Evolutionary conservation across 2,329 filamentous ascomycete species (phyloP).

Genomic region (Aspergillus ustus): DNA sequence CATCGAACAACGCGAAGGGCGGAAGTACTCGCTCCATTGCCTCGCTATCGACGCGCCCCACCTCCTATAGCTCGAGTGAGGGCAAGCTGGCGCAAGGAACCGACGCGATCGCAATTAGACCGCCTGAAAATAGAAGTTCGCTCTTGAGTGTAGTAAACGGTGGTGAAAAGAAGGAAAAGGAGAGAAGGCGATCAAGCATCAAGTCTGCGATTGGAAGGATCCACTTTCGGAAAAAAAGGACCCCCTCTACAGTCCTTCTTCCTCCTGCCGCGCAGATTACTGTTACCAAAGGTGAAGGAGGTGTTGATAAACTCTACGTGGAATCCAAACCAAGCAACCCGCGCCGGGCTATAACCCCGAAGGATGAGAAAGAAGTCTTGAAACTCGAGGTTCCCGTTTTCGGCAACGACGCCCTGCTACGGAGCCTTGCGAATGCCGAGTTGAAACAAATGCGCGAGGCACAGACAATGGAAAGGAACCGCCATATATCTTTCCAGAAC

Average conservation of each 20-base stretch:
- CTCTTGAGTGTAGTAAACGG: slow-evolving; percentile 33
- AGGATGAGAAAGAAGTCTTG: slow-evolving; percentile 25
- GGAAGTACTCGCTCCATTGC: slow-evolving; percentile 44
- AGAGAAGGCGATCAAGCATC: slow-evolving; percentile 37
- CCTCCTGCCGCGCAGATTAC: slow-evolving; percentile 36
- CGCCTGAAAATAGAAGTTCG: slow-evolving; percentile 30
- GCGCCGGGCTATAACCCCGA: slow-evolving; percentile 11
- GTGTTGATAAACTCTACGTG: slow-evolving; percentile 43
- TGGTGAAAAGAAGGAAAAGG: slow-evolving; percentile 35
- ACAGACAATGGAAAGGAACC: slow-evolving; percentile 35
- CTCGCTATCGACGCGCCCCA: slow-evolving; percentile 46
- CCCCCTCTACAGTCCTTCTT: slow-evolving; percentile 33
- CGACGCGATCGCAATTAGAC: slow-evolving; percentile 23
- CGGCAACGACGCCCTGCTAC: slow-evolving; percentile 39
- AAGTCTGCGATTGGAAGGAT: slow-evolving; percentile 42
- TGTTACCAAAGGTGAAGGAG: slow-evolving; percentile 30
- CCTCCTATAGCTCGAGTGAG: slow-evolving; percentile 44
- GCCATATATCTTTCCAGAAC: slow-evolving; percentile 42
- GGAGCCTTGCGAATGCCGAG: slow-evolving; percentile 40
- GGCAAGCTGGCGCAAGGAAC: slow-evolving; percentile 28
- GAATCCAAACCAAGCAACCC: slow-evolving; percentile 26
- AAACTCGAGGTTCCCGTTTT: slow-evolving; percentile 40
- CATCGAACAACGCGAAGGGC: slow-evolving; percentile 33
- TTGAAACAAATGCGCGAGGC: slow-evolving; percentile 36
- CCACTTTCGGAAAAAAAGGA: slow-evolving; percentile 40